Evolutionary conservation across 257 asterid species (phyloP), one percentile per base, ranked within the genome.

Genomic region (Solanum sitiens): DNA sequence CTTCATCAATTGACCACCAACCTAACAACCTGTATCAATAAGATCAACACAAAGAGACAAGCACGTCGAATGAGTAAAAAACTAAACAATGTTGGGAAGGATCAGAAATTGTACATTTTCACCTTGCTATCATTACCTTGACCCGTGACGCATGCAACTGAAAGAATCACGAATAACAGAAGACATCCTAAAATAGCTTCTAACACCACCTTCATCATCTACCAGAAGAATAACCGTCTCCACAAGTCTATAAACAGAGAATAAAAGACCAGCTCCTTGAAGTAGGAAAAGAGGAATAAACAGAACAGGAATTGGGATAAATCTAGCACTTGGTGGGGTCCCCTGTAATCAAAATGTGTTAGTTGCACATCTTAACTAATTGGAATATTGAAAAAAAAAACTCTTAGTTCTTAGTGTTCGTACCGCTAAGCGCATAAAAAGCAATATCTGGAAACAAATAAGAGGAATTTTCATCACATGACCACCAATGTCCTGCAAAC

Each of bases 1-100:
- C 94, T 95, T 95, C 98, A 87, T 97, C 99, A 83, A 97, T 95
- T 39, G 99, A 97, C 99, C 99, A 97, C 98, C 98, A 97, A 77
- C 99, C 99, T 82, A 97, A 88, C 71, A 95, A 94, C 94, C 98
- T 95, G 93, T 86, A 84, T 9, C 21, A 72, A 88, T 65, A 75
- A 79, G 74, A 85, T 68, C 83, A 83, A 13, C 14, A 72, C 87
- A 53, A 73, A 83, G 83, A 86, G 50, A 83, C 90, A 23, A 85
- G 88, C 8, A 33, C 44, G 86, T 8, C 9, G 86, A 87, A 18
- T 11, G 80, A 87, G 18, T 39, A 13, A 63, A 59, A 74, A 23
- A 23, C 65, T 30, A 14, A 16, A 37, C 27, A 27, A 39, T 32
- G 77, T 47, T 44, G 65, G 59, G 74, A 71, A 86, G 83, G 32